Conservation (phyloP, 164 flowering plant species). For the Aristolochia californica region DNA sequence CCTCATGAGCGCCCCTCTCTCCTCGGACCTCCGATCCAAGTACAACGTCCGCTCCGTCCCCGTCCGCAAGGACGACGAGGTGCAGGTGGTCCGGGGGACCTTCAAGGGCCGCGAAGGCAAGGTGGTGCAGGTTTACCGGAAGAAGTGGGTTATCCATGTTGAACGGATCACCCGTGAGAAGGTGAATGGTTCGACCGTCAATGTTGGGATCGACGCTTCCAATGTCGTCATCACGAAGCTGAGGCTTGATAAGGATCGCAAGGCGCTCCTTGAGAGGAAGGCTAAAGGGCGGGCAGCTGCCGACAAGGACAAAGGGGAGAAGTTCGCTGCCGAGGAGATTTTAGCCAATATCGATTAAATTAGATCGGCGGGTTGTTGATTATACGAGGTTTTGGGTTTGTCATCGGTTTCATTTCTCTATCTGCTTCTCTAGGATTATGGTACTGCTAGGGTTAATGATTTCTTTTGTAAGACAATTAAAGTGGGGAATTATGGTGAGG, state of each 20-base stretch:
- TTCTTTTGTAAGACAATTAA: too few species aligned
- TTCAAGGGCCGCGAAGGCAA: conserved; percentile 79
- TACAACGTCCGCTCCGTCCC: conserved; percentile 50
- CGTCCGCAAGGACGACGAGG: conserved; percentile 82
- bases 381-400: too few species aligned
- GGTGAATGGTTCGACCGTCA: conserved; percentile 74
- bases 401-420: too few species aligned
- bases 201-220: conserved; percentile 67
- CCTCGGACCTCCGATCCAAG: conserved; percentile 19
- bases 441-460: too few species aligned
- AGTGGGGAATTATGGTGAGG: too few species aligned
- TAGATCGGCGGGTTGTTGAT: too few species aligned
- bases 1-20: conserved; percentile 14
- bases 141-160: conserved; percentile 77
- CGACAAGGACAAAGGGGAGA: conserved; percentile 74
- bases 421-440: too few species aligned
- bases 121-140: conserved; percentile 69
- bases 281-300: conserved; percentile 70
- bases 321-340: conserved; percentile 20
- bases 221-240: conserved; percentile 73
- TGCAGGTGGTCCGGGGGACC: conserved; percentile 65
- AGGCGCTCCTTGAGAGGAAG: conserved; percentile 58
- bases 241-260: conserved; percentile 68
- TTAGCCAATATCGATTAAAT: neutral
- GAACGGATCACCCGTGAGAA: conserved; percentile 81